Evolutionary conservation across 768 basidiomycete species (phyloP), one percentile per base, ranked within the genome.

Genomic region (Panus rudis): DNA sequence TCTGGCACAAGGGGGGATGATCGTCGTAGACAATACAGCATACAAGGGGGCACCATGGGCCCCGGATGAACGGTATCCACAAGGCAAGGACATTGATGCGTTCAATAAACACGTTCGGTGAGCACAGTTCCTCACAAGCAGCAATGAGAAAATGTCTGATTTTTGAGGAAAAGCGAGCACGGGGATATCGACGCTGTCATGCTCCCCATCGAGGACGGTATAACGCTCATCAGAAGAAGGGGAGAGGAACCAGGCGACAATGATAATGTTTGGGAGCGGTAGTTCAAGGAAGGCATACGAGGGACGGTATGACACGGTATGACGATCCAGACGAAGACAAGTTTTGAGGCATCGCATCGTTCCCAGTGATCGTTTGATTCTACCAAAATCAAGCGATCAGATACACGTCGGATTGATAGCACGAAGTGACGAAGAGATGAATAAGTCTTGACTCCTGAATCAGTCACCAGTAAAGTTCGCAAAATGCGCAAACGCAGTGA

Each of bases 11-110:
- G 27, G 27, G 7, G 48, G 48, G 7, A 40, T 49, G 22, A 45
- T 49, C 23, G 43, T 30, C 6, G 48, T 30, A n/a, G 48, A 49
- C 26, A 49, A 49, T 40, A 43, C 45, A 12, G 48, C 38, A 13
- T 45, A 14, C 19, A 49, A 45, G 35, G 48, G 32, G 6, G 17
- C 48, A 28, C 48, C 48, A 4, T 49, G 48, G 48, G 37, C 27
- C 21, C 48, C 48, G n/a, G 43, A 45, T 24, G 7, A 8, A 8
- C 19, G 20, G 13, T 43, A 43, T 20, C 14, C n/a, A 16, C 20
- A 14, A 37, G 38, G 37, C 5, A 17, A 21, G n/a, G 25, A 5
- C 4, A 17, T 39, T 4, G 20, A 37, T 27, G 43, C 6, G 19
- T 45, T 45, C 43, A 45, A 45, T 24, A 19, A 19, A 13, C 21